Base-by-base conservation (phyloP, 2,329 filamentous ascomycete species). In the Cyphellophora attinorum region DNA sequence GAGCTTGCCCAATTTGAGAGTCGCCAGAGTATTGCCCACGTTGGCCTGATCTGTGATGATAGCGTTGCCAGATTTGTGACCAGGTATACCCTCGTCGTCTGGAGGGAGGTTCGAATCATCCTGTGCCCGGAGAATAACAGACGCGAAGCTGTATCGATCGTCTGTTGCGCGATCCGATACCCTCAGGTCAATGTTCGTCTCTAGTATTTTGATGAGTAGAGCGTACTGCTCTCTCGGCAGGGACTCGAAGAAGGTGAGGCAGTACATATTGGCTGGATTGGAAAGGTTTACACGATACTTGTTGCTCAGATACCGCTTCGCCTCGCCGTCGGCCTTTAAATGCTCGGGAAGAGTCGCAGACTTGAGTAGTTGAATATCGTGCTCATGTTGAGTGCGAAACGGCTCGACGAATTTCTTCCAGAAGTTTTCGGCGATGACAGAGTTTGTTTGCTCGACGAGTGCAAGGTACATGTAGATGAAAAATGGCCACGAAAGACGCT, bases 381-480 rank as follows among this genome's bases (percentile, higher is more conserved):
- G 84, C 10, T 70, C 72, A 48, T 94, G 88, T 33, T 84, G 74
- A 15, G 72, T 72, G 47, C 86, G 76, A 50, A 96, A 96, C 4
- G 72, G 67, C 17, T 74, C 70, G 41, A 93, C 78, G 52, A 93
- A 89, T 2, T 70, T 64, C 46, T 82, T 78, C 23, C 38, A 47
- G 21, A 49, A 32, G 4, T 35, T 37, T n/a, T 13, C 14, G 16
- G 46, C 44, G 16, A 46, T 44, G 21, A 8, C n/a, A 6, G 29
- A 2, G 11, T 79, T 77, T 39, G 93, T 85, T 25, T 74, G 73
- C 19, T 68, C 68, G 17, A 93, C 72, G 36, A 96, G 72, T 38
- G 85, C 79, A 16, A 98, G 67, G 53, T 83, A 95, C 0, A 85
- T 91, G 59, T 98, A 93, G 33, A 96, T 83, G 52, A 95, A 96